Evolutionary conservation across 345 rosid genomes (phyloP).

Genomic region (Populus davidiana): DNA sequence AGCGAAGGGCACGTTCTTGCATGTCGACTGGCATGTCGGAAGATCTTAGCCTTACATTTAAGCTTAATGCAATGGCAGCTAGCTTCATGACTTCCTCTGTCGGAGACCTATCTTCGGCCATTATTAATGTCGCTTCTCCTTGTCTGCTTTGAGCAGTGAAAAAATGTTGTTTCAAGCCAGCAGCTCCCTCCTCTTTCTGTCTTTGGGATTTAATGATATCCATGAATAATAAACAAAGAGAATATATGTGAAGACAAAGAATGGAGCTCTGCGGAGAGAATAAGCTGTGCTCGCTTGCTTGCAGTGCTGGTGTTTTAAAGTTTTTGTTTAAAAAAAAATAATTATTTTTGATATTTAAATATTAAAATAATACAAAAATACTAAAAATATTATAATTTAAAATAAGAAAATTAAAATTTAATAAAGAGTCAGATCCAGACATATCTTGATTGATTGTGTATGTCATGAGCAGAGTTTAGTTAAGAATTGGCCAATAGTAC

Average conservation of each 20-base stretch:
- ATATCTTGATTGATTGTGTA: background rate
- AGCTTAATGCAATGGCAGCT: slow-evolving; percentile 39
- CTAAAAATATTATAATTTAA: no score
- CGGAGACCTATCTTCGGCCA: slow-evolving; percentile 10
- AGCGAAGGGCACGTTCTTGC: slow-evolving; percentile 42
- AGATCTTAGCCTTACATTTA: slow-evolving; percentile 36
- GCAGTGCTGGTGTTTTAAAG: no score
- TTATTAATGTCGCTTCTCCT: background rate
- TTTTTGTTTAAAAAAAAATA: no score
- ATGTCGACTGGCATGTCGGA: slow-evolving; percentile 40
- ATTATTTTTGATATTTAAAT: no score
- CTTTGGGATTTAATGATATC: background rate
- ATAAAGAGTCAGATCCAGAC: no score
- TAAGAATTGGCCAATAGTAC: background rate
- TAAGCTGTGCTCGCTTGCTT: background rate
- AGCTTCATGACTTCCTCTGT: slow-evolving; percentile 28
- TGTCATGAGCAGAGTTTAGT: background rate
- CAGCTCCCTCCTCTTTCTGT: background rate
- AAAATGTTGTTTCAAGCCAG: background rate
- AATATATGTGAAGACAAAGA: background rate
- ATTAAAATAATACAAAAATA: no score
- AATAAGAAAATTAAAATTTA: no score
- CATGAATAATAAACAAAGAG: background rate
- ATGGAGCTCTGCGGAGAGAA: background rate
- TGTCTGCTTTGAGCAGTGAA: background rate